Conservation (phyloP, 2,329 filamentous ascomycete genomes). For the Xylariales sp. region DNA sequence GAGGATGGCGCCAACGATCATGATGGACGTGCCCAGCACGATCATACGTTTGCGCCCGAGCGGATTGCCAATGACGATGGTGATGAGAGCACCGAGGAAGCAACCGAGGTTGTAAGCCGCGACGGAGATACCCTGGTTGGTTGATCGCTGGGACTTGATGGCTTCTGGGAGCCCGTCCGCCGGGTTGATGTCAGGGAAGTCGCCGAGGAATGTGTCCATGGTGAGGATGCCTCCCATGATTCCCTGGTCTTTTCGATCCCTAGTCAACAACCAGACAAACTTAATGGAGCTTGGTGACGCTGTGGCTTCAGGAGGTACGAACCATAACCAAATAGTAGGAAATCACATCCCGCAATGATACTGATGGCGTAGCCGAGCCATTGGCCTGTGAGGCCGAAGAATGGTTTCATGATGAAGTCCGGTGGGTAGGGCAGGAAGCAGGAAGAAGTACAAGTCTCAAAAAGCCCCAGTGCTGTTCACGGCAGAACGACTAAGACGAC, state of each 20-base stretch:
- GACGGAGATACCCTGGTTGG: conserved; percentile 48
- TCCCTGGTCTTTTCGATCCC: conserved; percentile 59
- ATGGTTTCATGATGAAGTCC: conserved; percentile 29
- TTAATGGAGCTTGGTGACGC: too few relatives aligned
- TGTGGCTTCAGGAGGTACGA: too few relatives aligned
- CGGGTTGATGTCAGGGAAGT: conserved; percentile 52
- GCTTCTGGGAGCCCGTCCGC: conserved; percentile 20
- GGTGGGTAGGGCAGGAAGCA: background rate
- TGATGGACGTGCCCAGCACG: conserved; percentile 51
- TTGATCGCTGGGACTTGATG: conserved; percentile 38
- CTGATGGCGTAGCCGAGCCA: conserved; percentile 65
- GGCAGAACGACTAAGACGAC: too few relatives aligned
- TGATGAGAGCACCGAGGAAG: conserved; percentile 44
- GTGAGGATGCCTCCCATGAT: conserved; percentile 74
- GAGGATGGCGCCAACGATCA: conserved; percentile 49
- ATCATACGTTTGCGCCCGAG: conserved; percentile 55
- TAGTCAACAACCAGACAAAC: too few relatives aligned
- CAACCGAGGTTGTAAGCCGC: conserved; percentile 58
- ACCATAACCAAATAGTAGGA: conserved; percentile 59
- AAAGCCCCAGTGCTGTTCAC: too few relatives aligned
- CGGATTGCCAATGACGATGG: conserved; percentile 47
- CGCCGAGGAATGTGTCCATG: conserved; percentile 53
- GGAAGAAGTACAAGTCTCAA: background rate
- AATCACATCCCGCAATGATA: conserved; percentile 68
- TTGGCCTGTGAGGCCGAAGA: conserved; percentile 62